Evolutionary conservation across 2,329 filamentous ascomycete species (phyloP).

Genomic region (Microcyclosporella mali): DNA sequence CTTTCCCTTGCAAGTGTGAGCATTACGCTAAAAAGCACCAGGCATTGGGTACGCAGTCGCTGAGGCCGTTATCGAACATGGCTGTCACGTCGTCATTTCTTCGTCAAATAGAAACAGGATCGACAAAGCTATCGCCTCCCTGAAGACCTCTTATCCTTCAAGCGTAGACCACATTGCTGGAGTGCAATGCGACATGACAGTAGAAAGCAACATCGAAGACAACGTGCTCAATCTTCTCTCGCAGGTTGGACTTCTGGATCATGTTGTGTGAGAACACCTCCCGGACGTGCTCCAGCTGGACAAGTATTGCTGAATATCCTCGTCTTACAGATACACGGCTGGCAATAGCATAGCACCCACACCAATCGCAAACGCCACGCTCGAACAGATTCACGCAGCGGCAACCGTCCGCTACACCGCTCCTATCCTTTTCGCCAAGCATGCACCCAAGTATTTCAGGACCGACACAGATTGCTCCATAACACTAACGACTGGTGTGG

Average conservation of each 20-base stretch:
- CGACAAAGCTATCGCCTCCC: too few species aligned
- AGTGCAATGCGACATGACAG: conserved; percentile 41
- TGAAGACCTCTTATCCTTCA: conserved; percentile 38
- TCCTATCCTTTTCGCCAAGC: too few species aligned
- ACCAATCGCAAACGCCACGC: conserved; percentile 49
- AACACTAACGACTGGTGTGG: conserved; percentile 49
- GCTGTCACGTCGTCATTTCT: too few species aligned
- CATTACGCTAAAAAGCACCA: too few species aligned
- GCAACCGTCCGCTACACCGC: too few species aligned
- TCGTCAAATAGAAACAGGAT: too few species aligned
- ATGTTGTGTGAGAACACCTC: not conserved
- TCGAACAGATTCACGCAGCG: conserved; percentile 35
- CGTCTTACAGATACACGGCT: conserved; percentile 36
- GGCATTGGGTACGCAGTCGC: too few species aligned
- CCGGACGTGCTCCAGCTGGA: not conserved
- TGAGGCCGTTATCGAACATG: too few species aligned
- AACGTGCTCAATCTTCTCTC: conserved; percentile 41
- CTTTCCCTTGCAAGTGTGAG: too few species aligned
- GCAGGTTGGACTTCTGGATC: not conserved
- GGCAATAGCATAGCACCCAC: conserved; percentile 43
- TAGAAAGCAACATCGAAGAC: conserved; percentile 38
- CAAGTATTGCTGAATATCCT: not conserved
- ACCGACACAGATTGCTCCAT: conserved; percentile 41
- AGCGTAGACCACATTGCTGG: conserved; percentile 32
- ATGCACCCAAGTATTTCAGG: too few species aligned